These are phyloP conservation scores for Aspergillus pseudoviridinutans DNA, from an alignment of 2,329 filamentous ascomycete species.

Conservation along the genomic window DNA sequence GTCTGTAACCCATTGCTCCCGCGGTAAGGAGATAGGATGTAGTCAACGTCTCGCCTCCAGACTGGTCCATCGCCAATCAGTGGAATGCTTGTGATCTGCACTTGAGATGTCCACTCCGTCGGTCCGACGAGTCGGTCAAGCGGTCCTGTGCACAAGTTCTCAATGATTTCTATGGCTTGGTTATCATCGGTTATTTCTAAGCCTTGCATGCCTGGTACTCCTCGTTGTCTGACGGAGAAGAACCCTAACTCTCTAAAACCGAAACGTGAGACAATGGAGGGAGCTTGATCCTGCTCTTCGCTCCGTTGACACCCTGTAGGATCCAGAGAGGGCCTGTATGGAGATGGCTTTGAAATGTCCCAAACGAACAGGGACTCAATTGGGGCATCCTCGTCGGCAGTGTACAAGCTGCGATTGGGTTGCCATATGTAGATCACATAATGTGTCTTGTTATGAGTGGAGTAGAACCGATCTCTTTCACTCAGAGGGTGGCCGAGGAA, in stretches of 20 bases:
- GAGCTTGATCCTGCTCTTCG: constrained; percentile 33
- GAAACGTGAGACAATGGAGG: constrained; percentile 49
- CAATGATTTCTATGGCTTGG: constrained; percentile 50
- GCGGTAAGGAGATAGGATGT: constrained; percentile 45
- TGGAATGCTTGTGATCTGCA: constrained; percentile 53
- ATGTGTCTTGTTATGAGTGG: constrained; percentile 55
- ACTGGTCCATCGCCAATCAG: constrained; percentile 49
- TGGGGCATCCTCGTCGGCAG: constrained; percentile 51
- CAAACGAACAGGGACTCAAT: constrained; percentile 58
- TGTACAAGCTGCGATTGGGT: constrained; percentile 52
- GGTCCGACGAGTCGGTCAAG: constrained; percentile 43
- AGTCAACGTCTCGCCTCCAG: constrained; percentile 45
- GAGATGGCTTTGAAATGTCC: constrained; percentile 52
- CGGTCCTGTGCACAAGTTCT: constrained; percentile 53
- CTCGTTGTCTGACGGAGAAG: constrained; percentile 52
- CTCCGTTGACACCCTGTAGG: constrained; percentile 35
- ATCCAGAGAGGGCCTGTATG: constrained; percentile 51
- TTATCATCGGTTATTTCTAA: constrained; percentile 50
- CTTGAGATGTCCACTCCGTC: constrained; percentile 37
- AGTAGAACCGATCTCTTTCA: constrained; percentile 59
- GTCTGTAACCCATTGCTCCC: constrained; percentile 38
- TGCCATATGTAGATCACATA: constrained; percentile 63
- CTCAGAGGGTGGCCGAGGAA: constrained; percentile 54
- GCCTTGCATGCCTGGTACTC: constrained; percentile 48
- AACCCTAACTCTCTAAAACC: constrained; percentile 50